phyloP scores from a whole-genome alignment of 371 early-diverging fungal genomes.

The Batrachochytrium dendrobatidis region DNA sequence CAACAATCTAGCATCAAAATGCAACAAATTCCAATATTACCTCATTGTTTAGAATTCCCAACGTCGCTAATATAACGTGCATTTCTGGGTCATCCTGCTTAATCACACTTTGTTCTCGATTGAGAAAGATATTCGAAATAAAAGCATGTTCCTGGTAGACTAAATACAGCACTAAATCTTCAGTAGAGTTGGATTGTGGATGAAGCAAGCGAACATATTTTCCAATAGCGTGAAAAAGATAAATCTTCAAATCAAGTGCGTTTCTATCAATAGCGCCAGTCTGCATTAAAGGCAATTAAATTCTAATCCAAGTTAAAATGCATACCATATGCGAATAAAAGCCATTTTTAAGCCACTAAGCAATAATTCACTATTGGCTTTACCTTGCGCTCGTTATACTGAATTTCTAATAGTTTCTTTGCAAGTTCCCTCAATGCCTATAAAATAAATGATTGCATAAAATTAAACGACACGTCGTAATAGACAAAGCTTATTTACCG shows the following conservation, averaged over 20 bases:
- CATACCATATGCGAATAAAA: too few species aligned
- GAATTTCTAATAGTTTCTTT: slow-evolving; percentile 26
- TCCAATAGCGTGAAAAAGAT: slow-evolving; percentile 42
- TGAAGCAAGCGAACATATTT: slow-evolving; percentile 30
- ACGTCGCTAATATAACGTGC: slow-evolving; percentile 28
- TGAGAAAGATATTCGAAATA: neutral
- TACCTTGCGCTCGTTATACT: neutral
- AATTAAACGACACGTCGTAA: too few species aligned
- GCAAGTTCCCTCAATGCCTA: slow-evolving; percentile 32
- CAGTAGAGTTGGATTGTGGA: slow-evolving; percentile 23
- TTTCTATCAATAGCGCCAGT: too few species aligned
- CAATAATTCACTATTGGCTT: too few species aligned
- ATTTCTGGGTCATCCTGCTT: slow-evolving; percentile 13
- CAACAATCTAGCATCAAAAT: neutral
- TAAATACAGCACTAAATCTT: slow-evolving; percentile 38
- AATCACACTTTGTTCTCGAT: slow-evolving; percentile 3
- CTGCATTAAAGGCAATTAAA: too few species aligned
- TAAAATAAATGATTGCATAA: too few species aligned
- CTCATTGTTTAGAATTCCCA: slow-evolving; percentile 38
- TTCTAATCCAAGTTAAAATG: too few species aligned
- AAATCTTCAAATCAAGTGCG: slow-evolving; percentile 29
- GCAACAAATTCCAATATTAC: too few species aligned
- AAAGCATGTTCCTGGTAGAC: slow-evolving; percentile 31
- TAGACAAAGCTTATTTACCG: too few species aligned
- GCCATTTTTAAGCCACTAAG: too few species aligned